A percentile compares a stretch with the other conserved stretches of the same genome.
phyloP scores from a whole-genome alignment of 225 moss, liverwort and hornwort genomes.

The Pleurozium schreberi region DNA sequence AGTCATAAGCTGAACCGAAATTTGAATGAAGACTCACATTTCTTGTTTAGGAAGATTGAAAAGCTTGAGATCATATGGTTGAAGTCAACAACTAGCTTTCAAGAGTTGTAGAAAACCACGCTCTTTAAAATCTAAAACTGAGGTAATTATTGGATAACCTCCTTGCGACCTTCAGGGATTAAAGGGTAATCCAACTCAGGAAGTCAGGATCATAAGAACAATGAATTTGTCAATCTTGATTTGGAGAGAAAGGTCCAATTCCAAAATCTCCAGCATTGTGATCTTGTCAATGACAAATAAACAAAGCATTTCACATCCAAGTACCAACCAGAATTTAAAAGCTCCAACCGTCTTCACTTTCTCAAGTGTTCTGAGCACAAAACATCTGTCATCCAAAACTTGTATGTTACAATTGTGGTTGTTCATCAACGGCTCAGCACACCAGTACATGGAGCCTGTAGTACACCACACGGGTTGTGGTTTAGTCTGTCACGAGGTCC shows the following conservation, averaged over 20 bases:
- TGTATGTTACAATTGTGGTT: constrained; percentile 27
- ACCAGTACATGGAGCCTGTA: neutral
- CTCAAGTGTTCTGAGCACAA: neutral
- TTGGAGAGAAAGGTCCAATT: neutral
- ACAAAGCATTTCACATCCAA: neutral
- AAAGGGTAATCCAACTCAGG: neutral
- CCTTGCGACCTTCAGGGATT: neutral
- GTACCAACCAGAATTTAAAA: neutral
- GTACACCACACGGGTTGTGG: constrained; percentile 7
- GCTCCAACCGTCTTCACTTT: neutral
- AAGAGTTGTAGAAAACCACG: neutral
- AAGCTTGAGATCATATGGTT: neutral
- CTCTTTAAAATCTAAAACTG: neutral
- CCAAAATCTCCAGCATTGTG: neutral
- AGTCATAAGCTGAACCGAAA: neutral
- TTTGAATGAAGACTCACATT: neutral
- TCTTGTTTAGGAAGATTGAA: neutral
- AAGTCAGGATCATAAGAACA: neutral
- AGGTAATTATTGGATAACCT: neutral
- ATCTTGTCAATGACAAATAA: neutral
- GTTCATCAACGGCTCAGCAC: neutral
- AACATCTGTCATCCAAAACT: constrained; percentile 30
- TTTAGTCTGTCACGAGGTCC: constrained; percentile 2
- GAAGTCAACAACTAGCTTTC: neutral
- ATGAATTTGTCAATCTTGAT: neutral